These are phyloP conservation scores for Myxozyma monticola DNA, from an alignment of 805 yeast species.

Conservation along the genomic window DNA sequence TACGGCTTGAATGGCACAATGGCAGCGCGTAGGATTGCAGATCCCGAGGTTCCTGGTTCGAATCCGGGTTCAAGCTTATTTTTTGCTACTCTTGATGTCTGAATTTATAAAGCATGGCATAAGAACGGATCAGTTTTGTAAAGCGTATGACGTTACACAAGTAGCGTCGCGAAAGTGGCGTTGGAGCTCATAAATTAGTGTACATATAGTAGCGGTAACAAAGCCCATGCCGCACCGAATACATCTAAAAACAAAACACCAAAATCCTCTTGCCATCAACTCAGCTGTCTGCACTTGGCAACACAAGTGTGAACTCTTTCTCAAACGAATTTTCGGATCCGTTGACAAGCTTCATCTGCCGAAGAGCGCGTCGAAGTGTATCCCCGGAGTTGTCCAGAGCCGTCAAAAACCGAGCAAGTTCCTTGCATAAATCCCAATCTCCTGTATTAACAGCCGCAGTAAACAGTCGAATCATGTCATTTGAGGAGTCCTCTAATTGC, in stretches of 20 bases:
- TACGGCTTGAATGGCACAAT: constrained; percentile 30
- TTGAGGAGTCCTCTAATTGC: constrained; percentile 32
- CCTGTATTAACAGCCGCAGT: constrained; percentile 39
- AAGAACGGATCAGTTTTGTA: too few species aligned
- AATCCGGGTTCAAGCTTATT: constrained; percentile 30
- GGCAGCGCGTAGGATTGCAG: constrained; percentile 35
- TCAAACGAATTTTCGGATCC: neutral
- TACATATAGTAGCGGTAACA: too few species aligned
- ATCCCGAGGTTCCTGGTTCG: constrained; percentile 34
- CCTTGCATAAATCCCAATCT: constrained; percentile 42
- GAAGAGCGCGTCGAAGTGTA: constrained; percentile 28
- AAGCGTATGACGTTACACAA: too few species aligned
- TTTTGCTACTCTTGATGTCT: constrained; percentile 4
- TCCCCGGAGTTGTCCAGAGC: constrained; percentile 40
- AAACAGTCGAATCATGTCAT: constrained; percentile 38
- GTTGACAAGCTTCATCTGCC: constrained; percentile 2
- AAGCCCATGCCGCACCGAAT: too few species aligned
- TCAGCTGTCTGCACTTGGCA: too few species aligned
- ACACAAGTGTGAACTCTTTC: neutral
- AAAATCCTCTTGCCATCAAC: too few species aligned
- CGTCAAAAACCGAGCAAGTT: constrained; percentile 42
- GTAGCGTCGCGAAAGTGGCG: too few species aligned
- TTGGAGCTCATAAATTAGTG: too few species aligned
- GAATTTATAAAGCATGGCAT: too few species aligned
- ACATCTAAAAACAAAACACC: too few species aligned